Percentiles rank a stretch among this genome's conserved stretches.
These are phyloP conservation scores for Ricinus communis DNA, from an alignment of 345 rosid species.

Conservation along the genomic window DNA sequence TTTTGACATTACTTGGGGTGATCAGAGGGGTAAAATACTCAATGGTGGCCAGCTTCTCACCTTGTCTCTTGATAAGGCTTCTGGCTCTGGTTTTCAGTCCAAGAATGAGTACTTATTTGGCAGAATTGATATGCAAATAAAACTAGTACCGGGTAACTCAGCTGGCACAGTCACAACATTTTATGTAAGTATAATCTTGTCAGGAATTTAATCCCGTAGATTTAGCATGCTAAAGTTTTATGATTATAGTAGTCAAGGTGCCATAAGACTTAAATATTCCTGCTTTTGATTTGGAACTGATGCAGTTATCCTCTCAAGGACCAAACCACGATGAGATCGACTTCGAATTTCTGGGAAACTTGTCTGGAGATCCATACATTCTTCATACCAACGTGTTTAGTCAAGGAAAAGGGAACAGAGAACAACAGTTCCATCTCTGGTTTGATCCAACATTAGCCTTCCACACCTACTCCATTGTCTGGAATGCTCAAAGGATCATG, in stretches of 20 bases:
- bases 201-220: too few relatives aligned
- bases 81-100: conserved; percentile 76
- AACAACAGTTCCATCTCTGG: conserved; percentile 74
- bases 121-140: conserved; percentile 63
- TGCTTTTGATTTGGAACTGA: not conserved
- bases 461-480: conserved; percentile 66
- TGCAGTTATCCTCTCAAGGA: conserved; percentile 57
- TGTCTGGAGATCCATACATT: conserved; percentile 60
- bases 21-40: conserved; percentile 41
- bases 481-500: conserved; percentile 61
- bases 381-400: conserved; percentile 66
- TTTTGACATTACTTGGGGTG: conserved; percentile 65
- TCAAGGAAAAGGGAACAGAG: conserved; percentile 67
- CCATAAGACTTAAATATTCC: too few relatives aligned
- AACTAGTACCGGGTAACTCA: conserved; percentile 71
- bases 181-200: conserved; percentile 50
- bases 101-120: conserved; percentile 54
- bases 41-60: conserved; percentile 49
- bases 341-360: conserved; percentile 74
- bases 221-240: too few relatives aligned
- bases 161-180: conserved; percentile 83
- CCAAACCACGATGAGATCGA: conserved; percentile 66
- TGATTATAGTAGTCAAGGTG: too few relatives aligned
- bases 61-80: conserved; percentile 54
- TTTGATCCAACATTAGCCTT: conserved; percentile 66